Conservation (phyloP, 768 basidiomycete genomes). For the Dacryopinax spathularia region DNA sequence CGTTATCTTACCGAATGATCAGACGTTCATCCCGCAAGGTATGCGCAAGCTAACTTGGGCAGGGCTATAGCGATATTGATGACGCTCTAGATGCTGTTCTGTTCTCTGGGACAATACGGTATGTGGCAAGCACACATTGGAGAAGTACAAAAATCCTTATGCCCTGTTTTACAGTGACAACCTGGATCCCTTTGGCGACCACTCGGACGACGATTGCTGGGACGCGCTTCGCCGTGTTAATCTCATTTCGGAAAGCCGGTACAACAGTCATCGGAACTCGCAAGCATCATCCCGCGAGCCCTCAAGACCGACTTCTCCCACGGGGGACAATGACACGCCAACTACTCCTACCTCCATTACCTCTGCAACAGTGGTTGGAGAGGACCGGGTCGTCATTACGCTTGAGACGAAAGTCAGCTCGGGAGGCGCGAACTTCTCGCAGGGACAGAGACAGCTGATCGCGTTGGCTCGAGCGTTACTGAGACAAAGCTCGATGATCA, state of each 20-base stretch:
- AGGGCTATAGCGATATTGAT: no score
- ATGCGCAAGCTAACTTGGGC: not conserved
- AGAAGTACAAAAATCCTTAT: not conserved
- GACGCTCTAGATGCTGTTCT: slow-evolving; percentile 27
- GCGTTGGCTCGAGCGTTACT: slow-evolving; percentile 74
- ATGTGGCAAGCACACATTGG: slow-evolving; percentile 15
- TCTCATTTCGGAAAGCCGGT: slow-evolving; percentile 44
- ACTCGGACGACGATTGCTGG: slow-evolving; percentile 61
- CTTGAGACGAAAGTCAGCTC: slow-evolving; percentile 70
- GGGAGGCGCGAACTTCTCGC: slow-evolving; percentile 82
- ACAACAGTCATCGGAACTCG: slow-evolving; percentile 38
- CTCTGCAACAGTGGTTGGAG: slow-evolving; percentile 25
- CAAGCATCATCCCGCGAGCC: slow-evolving; percentile 34
- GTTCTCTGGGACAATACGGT: slow-evolving; percentile 65
- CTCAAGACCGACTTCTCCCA: slow-evolving; percentile 30
- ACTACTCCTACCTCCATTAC: slow-evolving; percentile 33
- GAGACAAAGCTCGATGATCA: slow-evolving; percentile 54
- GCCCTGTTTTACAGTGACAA: slow-evolving; percentile 19
- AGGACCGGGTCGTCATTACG: slow-evolving; percentile 38
- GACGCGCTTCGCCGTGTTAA: slow-evolving; percentile 75
- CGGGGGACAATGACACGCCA: slow-evolving; percentile 29
- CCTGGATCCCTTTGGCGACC: slow-evolving; percentile 40
- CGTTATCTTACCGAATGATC: no score
- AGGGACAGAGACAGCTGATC: slow-evolving; percentile 79
- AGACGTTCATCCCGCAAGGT: slow-evolving; percentile 32